phyloP scores from a whole-genome alignment of 768 basidiomycete species.

The Multifurca ochricompacta region DNA sequence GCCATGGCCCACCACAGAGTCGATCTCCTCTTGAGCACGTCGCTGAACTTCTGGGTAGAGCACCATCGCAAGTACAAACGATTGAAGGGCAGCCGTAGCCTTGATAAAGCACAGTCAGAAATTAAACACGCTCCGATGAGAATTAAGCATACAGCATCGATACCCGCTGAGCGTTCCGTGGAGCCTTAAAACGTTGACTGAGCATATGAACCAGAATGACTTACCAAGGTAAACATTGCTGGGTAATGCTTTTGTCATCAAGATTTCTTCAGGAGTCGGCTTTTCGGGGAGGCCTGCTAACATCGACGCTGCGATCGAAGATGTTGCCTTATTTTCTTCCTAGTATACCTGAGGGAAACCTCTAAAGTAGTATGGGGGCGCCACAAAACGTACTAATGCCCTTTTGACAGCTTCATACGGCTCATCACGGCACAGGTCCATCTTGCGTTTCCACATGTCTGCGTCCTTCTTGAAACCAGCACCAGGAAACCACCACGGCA shows the following conservation, averaged over 20 bases:
- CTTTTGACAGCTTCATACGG: conserved; percentile 23
- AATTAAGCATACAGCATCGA: conserved; percentile 6
- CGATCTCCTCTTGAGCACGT: conserved; percentile 28
- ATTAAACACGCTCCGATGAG: not conserved
- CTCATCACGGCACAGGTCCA: conserved; percentile 19
- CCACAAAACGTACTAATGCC: conserved; percentile 18
- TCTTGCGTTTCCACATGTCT: conserved; percentile 12
- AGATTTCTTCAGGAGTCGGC: conserved; percentile 1
- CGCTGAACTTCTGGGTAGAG: conserved; percentile 26
- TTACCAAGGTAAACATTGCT: conserved; percentile 3
- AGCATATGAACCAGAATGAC: not conserved
- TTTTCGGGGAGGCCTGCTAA: conserved; percentile 1
- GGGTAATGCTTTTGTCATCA: conserved; percentile 8
- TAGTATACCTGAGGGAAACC: not conserved
- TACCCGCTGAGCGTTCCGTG: not conserved
- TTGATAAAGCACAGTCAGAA: not conserved
- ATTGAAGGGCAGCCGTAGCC: conserved; percentile 17
- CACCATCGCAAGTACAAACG: conserved; percentile 29
- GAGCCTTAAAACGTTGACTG: not conserved
- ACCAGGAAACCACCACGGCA: conserved; percentile 28
- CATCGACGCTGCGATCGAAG: conserved; percentile 6
- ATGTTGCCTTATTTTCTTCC: not conserved
- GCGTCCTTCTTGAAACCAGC: conserved; percentile 24
- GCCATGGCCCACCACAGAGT: conserved; percentile 15
- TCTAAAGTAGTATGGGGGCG: not conserved